Conservation (phyloP, 176 grass and related monocot species). For the Paspalum notatum region DNA sequence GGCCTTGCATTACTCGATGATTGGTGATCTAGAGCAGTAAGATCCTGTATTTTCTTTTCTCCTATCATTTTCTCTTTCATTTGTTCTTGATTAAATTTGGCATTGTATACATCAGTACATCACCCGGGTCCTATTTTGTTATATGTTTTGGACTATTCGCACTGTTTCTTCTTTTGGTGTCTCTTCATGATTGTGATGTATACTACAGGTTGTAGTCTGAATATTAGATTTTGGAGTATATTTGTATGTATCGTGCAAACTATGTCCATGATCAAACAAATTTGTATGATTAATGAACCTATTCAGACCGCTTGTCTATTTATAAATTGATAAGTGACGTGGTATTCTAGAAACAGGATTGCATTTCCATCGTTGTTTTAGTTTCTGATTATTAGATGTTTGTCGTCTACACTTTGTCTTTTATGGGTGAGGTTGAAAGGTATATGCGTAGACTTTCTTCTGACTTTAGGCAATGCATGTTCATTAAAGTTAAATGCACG, state of each 20-base stretch:
- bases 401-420: neutral
- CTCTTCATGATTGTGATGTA: slow-evolving; percentile 11
- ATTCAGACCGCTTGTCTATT: slow-evolving; percentile 20
- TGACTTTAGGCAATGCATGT: neutral
- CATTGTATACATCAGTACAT: slow-evolving; percentile 8
- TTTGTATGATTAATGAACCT: slow-evolving; percentile 5
- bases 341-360: neutral
- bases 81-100: slow-evolving; percentile 29
- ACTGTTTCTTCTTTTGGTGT: slow-evolving; percentile 23
- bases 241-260: slow-evolving; percentile 13
- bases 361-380: neutral
- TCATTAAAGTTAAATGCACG: no score
- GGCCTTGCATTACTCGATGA: slow-evolving; percentile 75
- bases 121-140: neutral
- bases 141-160: slow-evolving; percentile 22
- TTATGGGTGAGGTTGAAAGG: neutral
- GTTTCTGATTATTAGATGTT: neutral
- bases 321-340: slow-evolving; percentile 11
- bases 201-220: slow-evolving; percentile 18
- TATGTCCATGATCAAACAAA: slow-evolving; percentile 20
- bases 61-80: slow-evolving; percentile 15
- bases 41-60: slow-evolving; percentile 37
- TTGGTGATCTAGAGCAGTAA: slow-evolving; percentile 86
- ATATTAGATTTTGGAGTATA: slow-evolving; percentile 11
- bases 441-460: slow-evolving; percentile 15